phyloP scores from a whole-genome alignment of 139 green algal genomes.

The Coelastrella sp. region DNA sequence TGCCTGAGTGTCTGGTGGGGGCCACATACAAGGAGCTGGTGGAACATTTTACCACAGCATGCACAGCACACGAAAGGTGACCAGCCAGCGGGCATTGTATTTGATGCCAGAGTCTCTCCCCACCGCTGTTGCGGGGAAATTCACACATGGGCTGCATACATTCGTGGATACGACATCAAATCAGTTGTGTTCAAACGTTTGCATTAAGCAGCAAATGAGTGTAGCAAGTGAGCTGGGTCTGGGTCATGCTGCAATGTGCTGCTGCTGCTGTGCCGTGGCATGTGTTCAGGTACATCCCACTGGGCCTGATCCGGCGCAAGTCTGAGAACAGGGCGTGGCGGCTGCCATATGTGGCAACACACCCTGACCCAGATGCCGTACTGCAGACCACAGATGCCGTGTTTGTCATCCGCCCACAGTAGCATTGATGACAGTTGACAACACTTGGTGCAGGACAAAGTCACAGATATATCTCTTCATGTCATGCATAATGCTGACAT shows the following conservation, averaged over 20 bases:
- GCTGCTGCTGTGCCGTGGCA: not conserved
- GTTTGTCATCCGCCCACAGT: conserved; percentile 42
- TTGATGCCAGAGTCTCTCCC: not conserved
- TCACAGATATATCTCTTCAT: too few species aligned
- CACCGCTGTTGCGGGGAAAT: not conserved
- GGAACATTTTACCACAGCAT: conserved; percentile 41
- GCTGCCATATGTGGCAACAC: conserved; percentile 46
- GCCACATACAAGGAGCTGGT: conserved; percentile 77
- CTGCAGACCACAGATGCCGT: conserved; percentile 35
- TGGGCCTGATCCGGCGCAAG: conserved; percentile 42
- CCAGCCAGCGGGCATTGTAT: not conserved
- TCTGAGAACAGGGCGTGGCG: conserved; percentile 44
- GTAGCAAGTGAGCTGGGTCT: not conserved
- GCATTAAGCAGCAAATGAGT: not conserved
- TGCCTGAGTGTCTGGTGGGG: conserved; percentile 62
- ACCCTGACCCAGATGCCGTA: conserved; percentile 28
- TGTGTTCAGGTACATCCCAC: not conserved
- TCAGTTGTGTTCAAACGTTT: not conserved
- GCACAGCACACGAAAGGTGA: not conserved
- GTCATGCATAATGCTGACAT: too few species aligned
- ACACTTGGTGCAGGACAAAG: too few species aligned
- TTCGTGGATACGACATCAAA: not conserved
- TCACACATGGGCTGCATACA: not conserved
- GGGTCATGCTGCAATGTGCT: too few species aligned
- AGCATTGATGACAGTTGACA: too few species aligned